phyloP scores from a whole-genome alignment of 2,329 filamentous ascomycete species.

The Nigrograna mackinnonii region DNA sequence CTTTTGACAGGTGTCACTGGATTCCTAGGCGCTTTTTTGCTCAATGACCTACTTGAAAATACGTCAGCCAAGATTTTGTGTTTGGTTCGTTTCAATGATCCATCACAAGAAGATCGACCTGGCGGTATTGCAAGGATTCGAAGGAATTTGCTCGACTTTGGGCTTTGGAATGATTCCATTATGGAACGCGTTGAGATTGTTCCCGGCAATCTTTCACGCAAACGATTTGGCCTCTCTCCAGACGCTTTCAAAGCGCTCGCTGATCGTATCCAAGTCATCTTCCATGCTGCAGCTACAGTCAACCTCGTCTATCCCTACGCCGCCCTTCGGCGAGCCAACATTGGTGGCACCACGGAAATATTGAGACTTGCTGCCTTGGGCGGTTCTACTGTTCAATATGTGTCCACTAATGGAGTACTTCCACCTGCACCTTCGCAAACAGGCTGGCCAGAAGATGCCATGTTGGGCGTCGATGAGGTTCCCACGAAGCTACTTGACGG shows the following conservation, averaged over 20 bases:
- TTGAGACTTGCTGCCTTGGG: slow-evolving; percentile 69
- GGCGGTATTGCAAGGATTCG: slow-evolving; percentile 74
- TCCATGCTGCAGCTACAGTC: slow-evolving; percentile 78
- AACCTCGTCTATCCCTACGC: slow-evolving; percentile 78
- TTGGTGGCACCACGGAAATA: slow-evolving; percentile 77
- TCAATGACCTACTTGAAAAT: slow-evolving; percentile 68
- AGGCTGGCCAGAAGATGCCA: slow-evolving; percentile 72
- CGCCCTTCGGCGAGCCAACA: slow-evolving; percentile 72
- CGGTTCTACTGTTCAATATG: slow-evolving; percentile 74
- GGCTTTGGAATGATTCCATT: slow-evolving; percentile 76
- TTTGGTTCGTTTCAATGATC: slow-evolving; percentile 73
- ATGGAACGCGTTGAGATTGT: slow-evolving; percentile 78
- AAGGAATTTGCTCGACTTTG: slow-evolving; percentile 76
- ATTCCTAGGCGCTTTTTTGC: slow-evolving; percentile 75
- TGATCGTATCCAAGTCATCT: slow-evolving; percentile 69
- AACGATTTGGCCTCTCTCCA: slow-evolving; percentile 68
- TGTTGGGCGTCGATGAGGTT: slow-evolving; percentile 69
- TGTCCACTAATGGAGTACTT: slow-evolving; percentile 80
- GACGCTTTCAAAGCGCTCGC: slow-evolving; percentile 69
- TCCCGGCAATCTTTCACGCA: slow-evolving; percentile 71
- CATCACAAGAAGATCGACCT: slow-evolving; percentile 64
- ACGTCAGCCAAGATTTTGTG: slow-evolving; percentile 73
- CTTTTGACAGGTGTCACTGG: slow-evolving; percentile 77
- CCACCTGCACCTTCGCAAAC: slow-evolving; percentile 63
- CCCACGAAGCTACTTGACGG: slow-evolving; percentile 71